Evolutionary conservation across 1,139 yeast species (phyloP).

Genomic region (Scheffersomyces parashehatae): DNA sequence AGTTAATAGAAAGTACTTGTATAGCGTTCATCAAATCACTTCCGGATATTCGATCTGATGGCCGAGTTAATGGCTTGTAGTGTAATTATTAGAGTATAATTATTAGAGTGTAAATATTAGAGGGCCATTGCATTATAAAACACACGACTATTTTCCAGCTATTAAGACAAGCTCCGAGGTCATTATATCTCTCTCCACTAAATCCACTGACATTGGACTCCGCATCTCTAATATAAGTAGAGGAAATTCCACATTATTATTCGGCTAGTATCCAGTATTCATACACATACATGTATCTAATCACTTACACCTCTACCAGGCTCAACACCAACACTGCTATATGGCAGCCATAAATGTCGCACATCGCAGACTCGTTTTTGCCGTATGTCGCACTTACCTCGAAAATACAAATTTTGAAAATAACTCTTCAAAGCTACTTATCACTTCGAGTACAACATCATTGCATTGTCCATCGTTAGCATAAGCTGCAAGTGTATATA

Average conservation of each 20-base stretch:
- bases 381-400: neutral
- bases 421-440: neutral
- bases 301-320: no score
- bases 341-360: no score
- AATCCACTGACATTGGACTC: no score
- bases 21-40: neutral
- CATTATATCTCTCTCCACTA: no score
- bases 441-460: neutral
- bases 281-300: neutral
- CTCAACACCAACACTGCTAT: neutral
- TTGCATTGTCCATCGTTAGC: neutral
- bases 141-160: neutral
- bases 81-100: no score
- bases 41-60: neutral
- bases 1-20: conserved; percentile 1
- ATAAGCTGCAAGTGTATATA: neutral
- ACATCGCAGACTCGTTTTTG: no score
- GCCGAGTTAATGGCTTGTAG: neutral
- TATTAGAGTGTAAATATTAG: no score
- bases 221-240: no score
- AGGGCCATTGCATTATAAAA: no score
- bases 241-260: no score
- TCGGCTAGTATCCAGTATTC: no score
- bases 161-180: neutral
- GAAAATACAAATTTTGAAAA: neutral